phyloP scores from a whole-genome alignment of 352 stramenopile genomes.

The Pythium sp. region DNA sequence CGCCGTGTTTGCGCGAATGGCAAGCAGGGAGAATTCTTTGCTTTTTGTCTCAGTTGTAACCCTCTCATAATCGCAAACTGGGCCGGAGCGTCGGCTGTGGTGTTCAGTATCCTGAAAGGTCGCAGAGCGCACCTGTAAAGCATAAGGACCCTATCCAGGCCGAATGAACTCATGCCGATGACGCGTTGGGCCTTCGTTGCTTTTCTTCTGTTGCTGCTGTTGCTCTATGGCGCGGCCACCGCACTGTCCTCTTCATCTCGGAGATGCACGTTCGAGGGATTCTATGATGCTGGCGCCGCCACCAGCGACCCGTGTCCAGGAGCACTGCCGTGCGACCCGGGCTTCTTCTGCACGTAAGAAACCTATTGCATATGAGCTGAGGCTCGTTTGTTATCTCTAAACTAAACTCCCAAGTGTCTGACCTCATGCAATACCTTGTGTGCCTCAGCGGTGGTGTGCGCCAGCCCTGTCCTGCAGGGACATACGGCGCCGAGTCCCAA shows the following conservation, averaged over 20 bases:
- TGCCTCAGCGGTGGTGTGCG: conserved; percentile 28
- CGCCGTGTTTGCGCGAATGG: too few species aligned
- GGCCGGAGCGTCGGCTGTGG: too few species aligned
- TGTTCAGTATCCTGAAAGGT: background rate
- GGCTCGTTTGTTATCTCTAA: too few species aligned
- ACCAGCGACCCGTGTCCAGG: conserved; percentile 43
- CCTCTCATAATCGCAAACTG: too few species aligned
- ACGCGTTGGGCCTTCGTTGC: background rate
- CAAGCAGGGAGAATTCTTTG: too few species aligned
- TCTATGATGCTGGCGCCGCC: conserved; percentile 38
- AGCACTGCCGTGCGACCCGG: conserved; percentile 33
- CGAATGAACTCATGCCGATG: background rate
- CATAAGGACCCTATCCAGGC: background rate
- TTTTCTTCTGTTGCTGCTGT: background rate
- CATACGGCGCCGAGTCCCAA: conserved; percentile 45
- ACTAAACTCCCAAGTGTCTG: background rate
- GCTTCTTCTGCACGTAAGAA: conserved; percentile 65
- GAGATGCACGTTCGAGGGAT: conserved; percentile 46
- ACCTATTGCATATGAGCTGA: too few species aligned
- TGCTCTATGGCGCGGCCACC: background rate
- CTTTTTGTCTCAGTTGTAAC: too few species aligned
- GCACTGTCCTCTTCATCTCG: background rate
- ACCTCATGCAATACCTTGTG: background rate
- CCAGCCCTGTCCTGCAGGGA: conserved; percentile 49
- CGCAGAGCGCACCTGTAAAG: background rate